Evolutionary conservation across 306 rosid species (phyloP).

Genomic region (Alnus rubra): DNA sequence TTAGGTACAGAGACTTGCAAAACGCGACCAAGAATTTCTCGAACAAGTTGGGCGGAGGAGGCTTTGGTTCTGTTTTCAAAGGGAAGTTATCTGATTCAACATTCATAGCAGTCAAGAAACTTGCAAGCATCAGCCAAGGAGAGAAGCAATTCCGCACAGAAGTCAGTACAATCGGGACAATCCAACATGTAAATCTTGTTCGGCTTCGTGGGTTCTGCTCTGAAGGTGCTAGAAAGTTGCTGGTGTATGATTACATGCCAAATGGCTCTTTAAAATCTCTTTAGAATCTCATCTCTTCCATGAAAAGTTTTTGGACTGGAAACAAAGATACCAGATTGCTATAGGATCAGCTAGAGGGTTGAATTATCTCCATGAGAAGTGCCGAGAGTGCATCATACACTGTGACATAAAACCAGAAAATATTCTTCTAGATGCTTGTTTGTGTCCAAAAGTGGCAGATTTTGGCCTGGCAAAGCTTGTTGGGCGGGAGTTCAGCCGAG

Average conservation of each 20-base stretch:
- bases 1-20: conserved; percentile 70
- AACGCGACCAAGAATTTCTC: conserved; percentile 88
- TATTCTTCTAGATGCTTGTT: conserved; percentile 43
- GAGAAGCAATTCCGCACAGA: too few species aligned
- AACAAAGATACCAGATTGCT: conserved; percentile 36
- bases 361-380: conserved; percentile 55
- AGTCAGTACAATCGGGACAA: too few species aligned
- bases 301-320: conserved; percentile 25
- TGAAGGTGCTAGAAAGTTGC: too few species aligned
- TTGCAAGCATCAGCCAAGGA: too few species aligned
- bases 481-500: conserved; percentile 53
- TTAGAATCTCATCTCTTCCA: conserved; percentile 24
- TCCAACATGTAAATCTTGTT: too few species aligned
- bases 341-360: conserved; percentile 56
- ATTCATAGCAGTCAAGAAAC: conserved; percentile 49
- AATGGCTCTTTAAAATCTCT: conserved; percentile 30
- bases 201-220: too few species aligned
- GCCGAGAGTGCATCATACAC: conserved; percentile 61
- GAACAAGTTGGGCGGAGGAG: conserved; percentile 79
- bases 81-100: conserved; percentile 72
- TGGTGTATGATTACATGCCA: conserved; percentile 22
- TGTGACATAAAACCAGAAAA: conserved; percentile 72
- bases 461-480: conserved; percentile 63
- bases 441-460: conserved; percentile 52
- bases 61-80: conserved; percentile 88